These are phyloP conservation scores for Tarenaya hassleriana DNA, from an alignment of 345 rosid genomes.

Conservation along the genomic window DNA sequence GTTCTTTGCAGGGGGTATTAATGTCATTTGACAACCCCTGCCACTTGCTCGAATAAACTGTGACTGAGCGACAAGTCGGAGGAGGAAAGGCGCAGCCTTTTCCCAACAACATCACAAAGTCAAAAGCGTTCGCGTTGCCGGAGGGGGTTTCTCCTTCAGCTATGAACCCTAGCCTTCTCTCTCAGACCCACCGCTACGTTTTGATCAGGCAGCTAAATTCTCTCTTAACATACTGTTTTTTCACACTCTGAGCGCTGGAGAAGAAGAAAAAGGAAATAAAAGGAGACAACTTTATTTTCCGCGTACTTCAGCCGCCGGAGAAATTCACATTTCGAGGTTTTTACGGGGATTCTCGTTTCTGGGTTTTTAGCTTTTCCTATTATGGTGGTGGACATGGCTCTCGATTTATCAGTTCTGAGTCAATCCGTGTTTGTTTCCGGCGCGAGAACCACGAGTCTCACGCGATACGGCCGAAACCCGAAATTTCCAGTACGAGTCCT, in stretches of 20 bases:
- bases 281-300: constrained; percentile 23
- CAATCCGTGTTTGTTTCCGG: constrained; percentile 33
- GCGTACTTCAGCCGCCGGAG: constrained; percentile 12
- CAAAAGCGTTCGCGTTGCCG: constrained; percentile 20
- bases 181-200: constrained; percentile 8
- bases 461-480: constrained; percentile 30
- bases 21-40: constrained; percentile 15
- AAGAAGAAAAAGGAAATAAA: constrained; percentile 14
- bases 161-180: constrained; percentile 19
- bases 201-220: constrained; percentile 8
- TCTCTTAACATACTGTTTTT: constrained; percentile 21
- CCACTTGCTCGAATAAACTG: constrained; percentile 39
- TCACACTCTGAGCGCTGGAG: constrained; percentile 17
- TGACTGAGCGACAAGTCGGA: too few species aligned
- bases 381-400: constrained; percentile 33
- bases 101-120: constrained; percentile 22
- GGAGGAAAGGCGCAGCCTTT: constrained; percentile 31
- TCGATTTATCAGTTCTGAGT: constrained; percentile 42
- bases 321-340: not conserved
- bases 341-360: constrained; percentile 5
- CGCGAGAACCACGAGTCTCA: constrained; percentile 24
- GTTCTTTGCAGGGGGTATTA: constrained; percentile 20
- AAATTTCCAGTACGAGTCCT: constrained; percentile 29
- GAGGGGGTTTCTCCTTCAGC: constrained; percentile 24
- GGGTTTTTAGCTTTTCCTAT: not conserved